phyloP scores from a whole-genome alignment of 495 filamentous ascomycete genomes.

The Penicillium coprophilum region DNA sequence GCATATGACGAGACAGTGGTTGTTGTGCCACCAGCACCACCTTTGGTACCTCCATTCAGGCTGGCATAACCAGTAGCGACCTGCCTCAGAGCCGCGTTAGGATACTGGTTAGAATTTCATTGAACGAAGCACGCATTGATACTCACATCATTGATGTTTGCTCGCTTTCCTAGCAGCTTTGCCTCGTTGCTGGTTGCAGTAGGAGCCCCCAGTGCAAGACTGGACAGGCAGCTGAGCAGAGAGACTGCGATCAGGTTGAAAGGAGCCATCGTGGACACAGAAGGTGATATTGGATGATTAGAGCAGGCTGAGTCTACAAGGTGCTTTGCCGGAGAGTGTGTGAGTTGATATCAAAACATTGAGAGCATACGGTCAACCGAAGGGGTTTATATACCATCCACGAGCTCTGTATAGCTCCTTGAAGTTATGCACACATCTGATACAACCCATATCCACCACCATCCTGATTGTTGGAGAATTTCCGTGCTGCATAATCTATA shows the following conservation, averaged over 20 bases:
- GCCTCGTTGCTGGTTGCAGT: slow-evolving; percentile 22
- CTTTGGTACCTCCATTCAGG: slow-evolving; percentile 56
- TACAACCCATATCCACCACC: neutral
- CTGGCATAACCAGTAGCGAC: slow-evolving; percentile 41
- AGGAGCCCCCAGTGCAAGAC: slow-evolving; percentile 32
- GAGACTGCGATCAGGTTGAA: slow-evolving; percentile 29
- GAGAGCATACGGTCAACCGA: neutral
- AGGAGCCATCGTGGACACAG: slow-evolving; percentile 25
- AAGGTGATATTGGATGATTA: slow-evolving; percentile 4
- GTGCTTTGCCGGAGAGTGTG: neutral
- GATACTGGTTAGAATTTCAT: neutral
- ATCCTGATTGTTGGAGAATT: neutral
- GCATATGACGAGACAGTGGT: slow-evolving; percentile 59
- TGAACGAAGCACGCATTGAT: neutral
- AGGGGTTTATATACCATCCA: slow-evolving; percentile 3
- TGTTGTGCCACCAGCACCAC: slow-evolving; percentile 57
- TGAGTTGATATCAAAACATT: neutral
- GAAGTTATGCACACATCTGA: neutral
- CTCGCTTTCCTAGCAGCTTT: slow-evolving; percentile 26
- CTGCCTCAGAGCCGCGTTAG: slow-evolving; percentile 9
- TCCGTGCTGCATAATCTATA: slow-evolving; percentile 7
- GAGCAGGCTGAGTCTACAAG: neutral
- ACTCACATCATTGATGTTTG: slow-evolving; percentile 30
- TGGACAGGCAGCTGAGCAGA: slow-evolving; percentile 29
- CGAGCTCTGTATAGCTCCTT: too few species aligned